Evolutionary conservation across 148 eudicot genomes (phyloP).

Genomic region (Cornus kousa): DNA sequence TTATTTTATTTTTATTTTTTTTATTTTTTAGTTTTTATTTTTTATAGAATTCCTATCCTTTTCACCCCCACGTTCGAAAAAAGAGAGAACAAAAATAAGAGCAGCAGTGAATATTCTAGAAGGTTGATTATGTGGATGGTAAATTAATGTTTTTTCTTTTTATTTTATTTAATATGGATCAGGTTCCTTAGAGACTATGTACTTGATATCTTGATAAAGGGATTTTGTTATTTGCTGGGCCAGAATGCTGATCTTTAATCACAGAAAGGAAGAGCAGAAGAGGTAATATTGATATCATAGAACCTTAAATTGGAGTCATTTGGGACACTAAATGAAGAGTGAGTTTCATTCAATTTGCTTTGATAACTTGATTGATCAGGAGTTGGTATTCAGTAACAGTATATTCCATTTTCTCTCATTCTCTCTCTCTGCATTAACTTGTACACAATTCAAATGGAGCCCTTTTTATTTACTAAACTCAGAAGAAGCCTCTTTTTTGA

Average conservation of each 20-base stretch:
- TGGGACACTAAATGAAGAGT: background rate
- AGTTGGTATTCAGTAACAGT: too few species aligned
- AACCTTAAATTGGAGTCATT: background rate
- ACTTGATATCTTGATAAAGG: background rate
- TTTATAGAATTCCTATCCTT: background rate
- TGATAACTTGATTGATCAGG: background rate
- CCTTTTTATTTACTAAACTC: background rate
- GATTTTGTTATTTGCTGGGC: constrained; percentile 1
- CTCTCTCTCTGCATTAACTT: background rate
- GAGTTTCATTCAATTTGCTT: background rate
- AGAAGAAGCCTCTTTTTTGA: background rate
- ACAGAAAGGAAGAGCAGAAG: background rate
- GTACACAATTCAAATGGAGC: background rate
- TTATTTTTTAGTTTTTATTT: background rate
- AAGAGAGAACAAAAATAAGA: background rate
- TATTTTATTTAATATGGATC: background rate
- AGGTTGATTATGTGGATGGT: background rate
- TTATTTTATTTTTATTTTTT: background rate
- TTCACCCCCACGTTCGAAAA: background rate
- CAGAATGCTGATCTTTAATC: background rate
- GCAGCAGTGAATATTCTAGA: constrained; percentile 11
- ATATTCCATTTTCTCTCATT: background rate
- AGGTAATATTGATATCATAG: background rate
- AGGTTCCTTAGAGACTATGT: background rate
- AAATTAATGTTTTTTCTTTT: constrained; percentile 6